A percentile compares a stretch with the other conserved stretches of the same genome.
These are phyloP conservation scores for Fraxinus paxiana DNA, from an alignment of 305 asterid genomes.

Conservation along the genomic window DNA sequence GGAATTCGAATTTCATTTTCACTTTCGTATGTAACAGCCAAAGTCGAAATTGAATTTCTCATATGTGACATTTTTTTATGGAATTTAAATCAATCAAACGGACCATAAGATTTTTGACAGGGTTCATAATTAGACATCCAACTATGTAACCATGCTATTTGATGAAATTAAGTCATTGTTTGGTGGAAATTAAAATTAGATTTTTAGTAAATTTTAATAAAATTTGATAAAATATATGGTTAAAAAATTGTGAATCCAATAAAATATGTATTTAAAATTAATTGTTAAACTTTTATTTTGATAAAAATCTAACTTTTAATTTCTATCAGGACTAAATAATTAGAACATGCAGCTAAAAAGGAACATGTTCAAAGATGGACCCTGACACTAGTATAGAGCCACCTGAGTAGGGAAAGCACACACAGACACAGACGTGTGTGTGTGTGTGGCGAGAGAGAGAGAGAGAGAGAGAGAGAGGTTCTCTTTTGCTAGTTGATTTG, in stretches of 20 bases:
- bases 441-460: background rate
- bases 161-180: background rate
- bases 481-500: background rate
- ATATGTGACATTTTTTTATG: no score
- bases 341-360: background rate
- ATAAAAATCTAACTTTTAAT: no score
- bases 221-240: no score
- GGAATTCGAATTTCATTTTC: no score
- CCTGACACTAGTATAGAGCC: slow-evolving; percentile 36
- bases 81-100: no score
- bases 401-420: slow-evolving; percentile 27
- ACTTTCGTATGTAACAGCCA: no score
- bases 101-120: background rate
- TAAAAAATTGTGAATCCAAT: no score
- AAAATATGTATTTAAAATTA: no score
- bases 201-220: no score
- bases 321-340: background rate
- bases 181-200: no score
- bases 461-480: slow-evolving; percentile 9
- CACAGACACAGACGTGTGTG: background rate
- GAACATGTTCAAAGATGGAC: slow-evolving; percentile 27
- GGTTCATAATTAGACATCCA: background rate
- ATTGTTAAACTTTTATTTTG: no score
- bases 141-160: background rate
- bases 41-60: no score